Evolutionary conservation across 2,329 filamentous ascomycete genomes (phyloP).

Genomic region (Clarireedia paspali): DNA sequence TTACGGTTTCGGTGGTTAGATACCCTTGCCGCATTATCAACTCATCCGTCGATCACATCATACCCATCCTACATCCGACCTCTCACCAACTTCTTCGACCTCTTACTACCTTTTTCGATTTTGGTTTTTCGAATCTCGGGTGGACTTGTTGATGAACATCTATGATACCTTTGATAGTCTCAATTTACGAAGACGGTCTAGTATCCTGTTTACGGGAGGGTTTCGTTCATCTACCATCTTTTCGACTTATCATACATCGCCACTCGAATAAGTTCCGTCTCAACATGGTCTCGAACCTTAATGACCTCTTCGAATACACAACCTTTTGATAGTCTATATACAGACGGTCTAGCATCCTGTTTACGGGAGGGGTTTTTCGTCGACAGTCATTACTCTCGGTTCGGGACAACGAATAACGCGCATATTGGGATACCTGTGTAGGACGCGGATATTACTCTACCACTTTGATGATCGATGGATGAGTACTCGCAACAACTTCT

Average conservation of each 20-base stretch:
- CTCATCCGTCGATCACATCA: constrained; percentile 53
- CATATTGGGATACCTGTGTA: background rate
- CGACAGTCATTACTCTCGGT: constrained; percentile 10
- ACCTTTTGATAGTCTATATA: constrained; percentile 30
- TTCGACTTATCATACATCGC: constrained; percentile 16
- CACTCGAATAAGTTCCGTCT: constrained; percentile 6
- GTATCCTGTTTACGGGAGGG: constrained; percentile 32
- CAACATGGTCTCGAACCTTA: constrained; percentile 19
- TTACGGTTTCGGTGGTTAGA: constrained; percentile 60
- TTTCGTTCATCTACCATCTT: constrained; percentile 21
- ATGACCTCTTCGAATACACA: constrained; percentile 11
- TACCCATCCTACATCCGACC: constrained; percentile 44
- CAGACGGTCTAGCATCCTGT: constrained; percentile 31
- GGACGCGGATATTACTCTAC: background rate
- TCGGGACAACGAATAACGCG: background rate
- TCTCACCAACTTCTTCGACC: constrained; percentile 49
- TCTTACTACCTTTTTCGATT: constrained; percentile 17
- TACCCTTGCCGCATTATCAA: constrained; percentile 23
- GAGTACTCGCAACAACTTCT: no score
- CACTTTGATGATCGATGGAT: background rate
- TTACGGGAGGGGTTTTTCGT: constrained; percentile 28
- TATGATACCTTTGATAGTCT: constrained; percentile 32
- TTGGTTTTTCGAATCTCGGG: constrained; percentile 11
- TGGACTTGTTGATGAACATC: constrained; percentile 14
- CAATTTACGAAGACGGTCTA: constrained; percentile 26